Evolutionary conservation across 176 grass and related monocot species (phyloP), one percentile per base, ranked within the genome.

Genomic region (Aegilops sharonensis): DNA sequence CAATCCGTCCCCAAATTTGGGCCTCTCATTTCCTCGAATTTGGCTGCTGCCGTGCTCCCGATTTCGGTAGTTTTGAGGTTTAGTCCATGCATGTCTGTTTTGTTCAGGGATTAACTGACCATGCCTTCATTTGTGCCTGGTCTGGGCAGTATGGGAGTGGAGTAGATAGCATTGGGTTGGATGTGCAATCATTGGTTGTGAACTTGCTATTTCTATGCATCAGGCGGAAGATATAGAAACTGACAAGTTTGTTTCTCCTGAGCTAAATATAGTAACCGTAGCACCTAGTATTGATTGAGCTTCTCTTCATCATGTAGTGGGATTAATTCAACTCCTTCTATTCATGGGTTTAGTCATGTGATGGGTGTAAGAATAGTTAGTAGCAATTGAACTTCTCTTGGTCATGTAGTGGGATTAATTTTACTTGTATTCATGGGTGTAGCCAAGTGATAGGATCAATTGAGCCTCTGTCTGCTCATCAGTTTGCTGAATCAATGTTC

Each of bases 221-320:
- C 56, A 42, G 50, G 30, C 20, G 64, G 48, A 77, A 88, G 17
- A 40, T 80, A 63, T 32, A 79, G n/a, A 72, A 4, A 18, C 13
- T 72, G 61, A 39, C 36, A 48, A 21, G 39, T 79, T 43, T 37
- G 11, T 2, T 78, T 50, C 88, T 32, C 32, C 64, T 54, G 32
- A 72, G 72, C 69, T 81, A 79, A 75, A 87, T 31, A 59, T 68
- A 85, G 75, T 77, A 76, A 75, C 56, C 56, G 56, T 76, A 57
- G 80, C 12, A 68, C 2, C 75, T 52, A 27, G 21, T 36, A 66
- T 78, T 66, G 11, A 75, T 32, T 77, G 11, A 77, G 50, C 37
- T 70, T 63, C 15, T 54, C 5, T 54, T 54, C 15, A 18, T 71
- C 13, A 68, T 8, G 48, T 81, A 82, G 76, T 82, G 13, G 20